Evolutionary conservation across 2,329 filamentous ascomycete species (phyloP).

Genomic region (Arthrobotrys entomopaga): DNA sequence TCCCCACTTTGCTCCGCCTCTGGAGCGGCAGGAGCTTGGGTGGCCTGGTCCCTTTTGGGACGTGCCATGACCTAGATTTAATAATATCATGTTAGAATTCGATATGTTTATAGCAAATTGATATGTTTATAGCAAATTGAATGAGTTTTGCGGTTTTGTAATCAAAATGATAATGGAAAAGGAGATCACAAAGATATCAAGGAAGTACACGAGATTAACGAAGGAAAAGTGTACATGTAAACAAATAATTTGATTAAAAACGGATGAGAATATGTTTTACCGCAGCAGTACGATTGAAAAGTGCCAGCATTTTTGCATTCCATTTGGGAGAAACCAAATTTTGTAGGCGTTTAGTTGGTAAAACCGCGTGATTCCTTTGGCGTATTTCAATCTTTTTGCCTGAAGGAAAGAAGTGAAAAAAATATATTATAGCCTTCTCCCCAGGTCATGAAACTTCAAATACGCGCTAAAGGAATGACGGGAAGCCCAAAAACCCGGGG

Average conservation of each 20-base stretch:
- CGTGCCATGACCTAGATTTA: conserved; percentile 49
- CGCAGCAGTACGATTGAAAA: conserved; percentile 46
- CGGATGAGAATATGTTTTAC: conserved; percentile 24
- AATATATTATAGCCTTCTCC: conserved; percentile 15
- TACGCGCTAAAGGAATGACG: conserved; percentile 19
- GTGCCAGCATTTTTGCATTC: conserved; percentile 51
- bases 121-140: not conserved
- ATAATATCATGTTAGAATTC: conserved; percentile 11
- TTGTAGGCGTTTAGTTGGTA: not conserved
- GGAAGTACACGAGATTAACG: conserved; percentile 1
- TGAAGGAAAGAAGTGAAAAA: conserved; percentile 12
- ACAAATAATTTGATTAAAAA: not conserved
- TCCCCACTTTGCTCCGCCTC: conserved; percentile 40
- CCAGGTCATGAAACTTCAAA: conserved; percentile 2
- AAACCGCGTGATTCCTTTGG: conserved; percentile 1
- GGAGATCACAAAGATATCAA: not conserved
- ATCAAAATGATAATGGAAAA: not conserved
- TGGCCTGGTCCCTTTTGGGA: conserved; percentile 36
- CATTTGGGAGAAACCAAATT: conserved; percentile 40
- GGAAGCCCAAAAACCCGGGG: conserved; percentile 9
- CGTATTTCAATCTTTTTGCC: not conserved
- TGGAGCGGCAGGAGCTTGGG: conserved; percentile 7
- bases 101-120: not conserved
- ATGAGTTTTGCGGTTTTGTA: not conserved
- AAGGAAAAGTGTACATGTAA: not conserved